A percentile compares a stretch with the other conserved stretches of the same genome.
Evolutionary conservation across 2,329 filamentous ascomycete species (phyloP).

Genomic region (Pestalotiopsis sp.): DNA sequence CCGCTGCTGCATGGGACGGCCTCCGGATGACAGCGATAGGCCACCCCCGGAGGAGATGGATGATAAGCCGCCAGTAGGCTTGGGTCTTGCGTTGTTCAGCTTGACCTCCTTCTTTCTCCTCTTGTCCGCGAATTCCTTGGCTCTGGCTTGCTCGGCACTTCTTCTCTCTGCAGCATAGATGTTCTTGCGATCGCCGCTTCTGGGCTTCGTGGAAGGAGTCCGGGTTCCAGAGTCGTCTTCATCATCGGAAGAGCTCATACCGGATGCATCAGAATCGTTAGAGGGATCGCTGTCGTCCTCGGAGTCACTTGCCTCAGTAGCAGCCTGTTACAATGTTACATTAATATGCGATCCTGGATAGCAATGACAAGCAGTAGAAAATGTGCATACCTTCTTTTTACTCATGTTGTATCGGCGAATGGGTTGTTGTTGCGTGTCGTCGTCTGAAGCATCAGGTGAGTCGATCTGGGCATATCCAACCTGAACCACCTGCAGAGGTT

Average conservation of each 20-base stretch:
- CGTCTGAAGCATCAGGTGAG: conserved; percentile 24
- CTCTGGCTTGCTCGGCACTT: conserved; percentile 49
- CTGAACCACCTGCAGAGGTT: conserved; percentile 61
- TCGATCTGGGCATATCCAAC: conserved; percentile 54
- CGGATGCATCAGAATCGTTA: conserved; percentile 27
- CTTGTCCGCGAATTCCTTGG: conserved; percentile 56
- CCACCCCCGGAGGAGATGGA: conserved; percentile 58
- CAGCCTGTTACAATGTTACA: conserved; percentile 32
- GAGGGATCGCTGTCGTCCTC: conserved; percentile 39
- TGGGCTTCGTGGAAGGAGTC: conserved; percentile 19
- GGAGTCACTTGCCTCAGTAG: conserved; percentile 32
- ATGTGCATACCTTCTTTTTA: conserved; percentile 28
- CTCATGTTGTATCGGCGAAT: conserved; percentile 36
- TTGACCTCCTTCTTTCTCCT: conserved; percentile 69
- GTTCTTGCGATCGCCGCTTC: conserved; percentile 40
- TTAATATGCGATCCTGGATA: conserved; percentile 31
- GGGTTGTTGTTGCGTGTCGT: conserved; percentile 23
- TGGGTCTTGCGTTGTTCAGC: conserved; percentile 51
- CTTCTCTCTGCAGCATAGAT: conserved; percentile 43
- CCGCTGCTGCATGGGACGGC: conserved; percentile 8
- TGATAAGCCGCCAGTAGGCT: conserved; percentile 37
- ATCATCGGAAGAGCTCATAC: conserved; percentile 16
- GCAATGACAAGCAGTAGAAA: not conserved
- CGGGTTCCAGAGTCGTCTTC: conserved; percentile 8
- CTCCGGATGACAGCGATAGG: conserved; percentile 29